Percentiles rank a stretch among this genome's conserved stretches.
phyloP scores from a whole-genome alignment of 73 alveolate genomes.

The Stentor coeruleus region DNA sequence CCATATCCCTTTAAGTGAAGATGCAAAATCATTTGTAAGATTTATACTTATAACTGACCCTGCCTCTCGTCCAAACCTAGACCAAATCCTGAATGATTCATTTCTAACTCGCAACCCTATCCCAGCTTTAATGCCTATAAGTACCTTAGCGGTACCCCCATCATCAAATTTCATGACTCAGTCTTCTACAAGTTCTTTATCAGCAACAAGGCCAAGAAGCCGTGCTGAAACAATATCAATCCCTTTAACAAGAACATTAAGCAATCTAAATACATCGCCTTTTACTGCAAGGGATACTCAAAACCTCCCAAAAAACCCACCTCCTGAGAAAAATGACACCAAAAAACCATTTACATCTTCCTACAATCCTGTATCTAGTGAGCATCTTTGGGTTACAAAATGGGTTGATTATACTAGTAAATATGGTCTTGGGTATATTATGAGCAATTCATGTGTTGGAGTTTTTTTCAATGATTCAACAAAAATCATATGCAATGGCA shows the following conservation, averaged over 20 bases:
- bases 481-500: constrained; percentile 32
- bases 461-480: constrained; percentile 75
- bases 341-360: background rate
- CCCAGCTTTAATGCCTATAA: constrained; percentile 80
- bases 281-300: background rate
- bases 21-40: background rate
- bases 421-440: constrained; percentile 83
- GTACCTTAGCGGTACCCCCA: constrained; percentile 96
- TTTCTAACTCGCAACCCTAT: constrained; percentile 38
- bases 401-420: constrained; percentile 84
- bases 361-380: background rate
- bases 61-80: background rate
- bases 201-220: background rate
- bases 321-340: background rate
- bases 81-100: background rate
- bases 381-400: constrained; percentile 64
- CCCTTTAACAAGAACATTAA: background rate
- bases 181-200: too few species aligned
- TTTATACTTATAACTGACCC: constrained; percentile 4
- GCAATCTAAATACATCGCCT: background rate
- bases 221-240: background rate
- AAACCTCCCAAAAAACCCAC: background rate
- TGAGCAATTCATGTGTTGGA: constrained; percentile 73
- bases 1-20: constrained; percentile 29
- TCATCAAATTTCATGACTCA: constrained; percentile 47